Evolutionary conservation across 352 stramenopile species (phyloP).

Genomic region (Aphanomyces euteiches): DNA sequence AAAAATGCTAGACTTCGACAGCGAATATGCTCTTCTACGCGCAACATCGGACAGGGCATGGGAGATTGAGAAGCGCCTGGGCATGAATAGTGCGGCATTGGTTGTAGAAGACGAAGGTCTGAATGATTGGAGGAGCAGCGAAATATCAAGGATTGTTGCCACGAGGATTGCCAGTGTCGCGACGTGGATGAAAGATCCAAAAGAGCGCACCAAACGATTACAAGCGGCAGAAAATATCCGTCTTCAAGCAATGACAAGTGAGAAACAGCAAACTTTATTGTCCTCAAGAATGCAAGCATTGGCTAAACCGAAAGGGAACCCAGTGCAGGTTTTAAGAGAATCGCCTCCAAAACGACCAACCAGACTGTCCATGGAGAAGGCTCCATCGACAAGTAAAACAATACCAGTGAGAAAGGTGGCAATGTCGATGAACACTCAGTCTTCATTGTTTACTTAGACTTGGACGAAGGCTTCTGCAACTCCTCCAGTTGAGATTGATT

Average conservation of each 20-base stretch:
- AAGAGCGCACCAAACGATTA: neutral
- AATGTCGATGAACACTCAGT: no score
- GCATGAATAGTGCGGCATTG: neutral
- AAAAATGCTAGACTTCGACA: conserved; percentile 24
- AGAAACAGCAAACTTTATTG: neutral
- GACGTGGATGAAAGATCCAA: conserved; percentile 20
- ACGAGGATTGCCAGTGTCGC: conserved; percentile 17
- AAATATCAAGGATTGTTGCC: conserved; percentile 23
- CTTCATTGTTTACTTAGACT: neutral
- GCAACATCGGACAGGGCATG: conserved; percentile 22
- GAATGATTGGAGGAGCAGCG: conserved; percentile 3
- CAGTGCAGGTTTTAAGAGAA: no score
- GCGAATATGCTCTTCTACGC: conserved; percentile 25
- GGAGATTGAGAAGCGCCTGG: conserved; percentile 28
- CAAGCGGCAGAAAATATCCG: conserved; percentile 4
- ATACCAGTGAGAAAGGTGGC: neutral
- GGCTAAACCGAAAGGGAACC: neutral
- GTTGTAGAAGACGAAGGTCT: neutral
- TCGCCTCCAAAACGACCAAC: no score
- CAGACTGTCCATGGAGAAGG: no score
- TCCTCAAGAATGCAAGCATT: neutral
- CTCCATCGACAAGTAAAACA: neutral
- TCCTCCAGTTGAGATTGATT: neutral
- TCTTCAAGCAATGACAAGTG: neutral
- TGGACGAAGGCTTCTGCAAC: neutral